Conservation (phyloP, 352 stramenopile species). For the Pythium apleroticum region DNA sequence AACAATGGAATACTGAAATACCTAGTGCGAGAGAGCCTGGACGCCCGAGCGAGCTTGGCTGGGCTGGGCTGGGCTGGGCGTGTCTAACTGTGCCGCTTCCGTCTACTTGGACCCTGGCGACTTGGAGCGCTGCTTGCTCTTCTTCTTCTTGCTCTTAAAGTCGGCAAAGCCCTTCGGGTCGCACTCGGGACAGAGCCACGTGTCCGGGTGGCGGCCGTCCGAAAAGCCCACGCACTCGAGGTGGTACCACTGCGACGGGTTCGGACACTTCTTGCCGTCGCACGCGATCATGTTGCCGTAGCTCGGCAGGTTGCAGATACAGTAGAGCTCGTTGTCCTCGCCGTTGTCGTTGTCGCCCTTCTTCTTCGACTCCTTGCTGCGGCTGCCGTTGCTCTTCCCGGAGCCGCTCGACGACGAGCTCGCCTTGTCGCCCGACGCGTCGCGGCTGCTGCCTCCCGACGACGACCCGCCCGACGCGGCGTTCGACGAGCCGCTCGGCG, state of each 20-base stretch:
- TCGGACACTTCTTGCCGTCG: conserved; percentile 85
- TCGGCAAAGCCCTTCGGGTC: conserved; percentile 79
- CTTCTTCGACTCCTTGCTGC: conserved; percentile 46
- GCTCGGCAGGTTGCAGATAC: conserved; percentile 83
- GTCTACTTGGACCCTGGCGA: conserved; percentile 65
- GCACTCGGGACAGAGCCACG: conserved; percentile 86
- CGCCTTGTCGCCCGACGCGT: conserved; percentile 10
- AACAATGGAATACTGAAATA: conserved; percentile 13
- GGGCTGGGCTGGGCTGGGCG: too few species aligned
- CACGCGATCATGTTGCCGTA: conserved; percentile 91
- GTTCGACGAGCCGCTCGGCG: conserved; percentile 7
- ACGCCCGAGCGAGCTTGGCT: too few species aligned
- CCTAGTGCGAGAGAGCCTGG: conserved; percentile 3
- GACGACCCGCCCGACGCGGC: conserved; percentile 5
- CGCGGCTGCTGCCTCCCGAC: not conserved
- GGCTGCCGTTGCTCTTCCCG: conserved; percentile 30
- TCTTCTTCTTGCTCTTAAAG: conserved; percentile 87
- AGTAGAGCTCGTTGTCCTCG: conserved; percentile 89
- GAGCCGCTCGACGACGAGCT: conserved; percentile 16
- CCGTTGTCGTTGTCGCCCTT: conserved; percentile 67
- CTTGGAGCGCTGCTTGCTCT: conserved; percentile 78
- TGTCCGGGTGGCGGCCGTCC: conserved; percentile 78
- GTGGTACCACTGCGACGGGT: conserved; percentile 89
- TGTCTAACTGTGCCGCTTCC: not conserved
- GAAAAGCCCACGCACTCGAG: conserved; percentile 83